These are phyloP conservation scores for Geotrichum reessii DNA, from an alignment of 1,139 yeast species.

Conservation along the genomic window DNA sequence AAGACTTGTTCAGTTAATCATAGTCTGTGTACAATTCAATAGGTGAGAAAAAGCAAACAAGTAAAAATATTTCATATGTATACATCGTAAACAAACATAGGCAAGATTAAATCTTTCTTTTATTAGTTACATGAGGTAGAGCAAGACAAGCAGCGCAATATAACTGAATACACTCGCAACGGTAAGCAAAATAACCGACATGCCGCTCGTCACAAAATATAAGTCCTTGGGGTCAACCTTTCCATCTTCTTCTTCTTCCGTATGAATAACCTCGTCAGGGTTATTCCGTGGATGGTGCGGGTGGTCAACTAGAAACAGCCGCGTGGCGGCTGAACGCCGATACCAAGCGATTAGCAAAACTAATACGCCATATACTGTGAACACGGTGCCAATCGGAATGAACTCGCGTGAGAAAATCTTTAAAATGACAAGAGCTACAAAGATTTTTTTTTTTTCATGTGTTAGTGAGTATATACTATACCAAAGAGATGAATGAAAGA, in stretches of 20 bases:
- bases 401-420: constrained; percentile 38
- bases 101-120: no score
- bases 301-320: constrained; percentile 8
- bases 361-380: constrained; percentile 37
- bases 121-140: constrained; percentile 14
- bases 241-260: constrained; percentile 1
- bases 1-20: background rate
- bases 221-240: constrained; percentile 14
- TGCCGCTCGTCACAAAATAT: constrained; percentile 31
- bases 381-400: constrained; percentile 38
- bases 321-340: constrained; percentile 25
- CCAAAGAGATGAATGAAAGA: background rate
- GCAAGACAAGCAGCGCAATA: constrained; percentile 27
- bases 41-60: background rate
- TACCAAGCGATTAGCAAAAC: constrained; percentile 33
- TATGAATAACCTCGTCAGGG: background rate
- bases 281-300: background rate
- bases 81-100: no score
- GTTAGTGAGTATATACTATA: background rate
- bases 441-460: no score
- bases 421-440: constrained; percentile 34
- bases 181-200: constrained; percentile 31
- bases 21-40: no score
- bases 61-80: no score
- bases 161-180: constrained; percentile 28